phyloP scores from a whole-genome alignment of 73 alveolate species.

The Paramecium sexaurelia region DNA sequence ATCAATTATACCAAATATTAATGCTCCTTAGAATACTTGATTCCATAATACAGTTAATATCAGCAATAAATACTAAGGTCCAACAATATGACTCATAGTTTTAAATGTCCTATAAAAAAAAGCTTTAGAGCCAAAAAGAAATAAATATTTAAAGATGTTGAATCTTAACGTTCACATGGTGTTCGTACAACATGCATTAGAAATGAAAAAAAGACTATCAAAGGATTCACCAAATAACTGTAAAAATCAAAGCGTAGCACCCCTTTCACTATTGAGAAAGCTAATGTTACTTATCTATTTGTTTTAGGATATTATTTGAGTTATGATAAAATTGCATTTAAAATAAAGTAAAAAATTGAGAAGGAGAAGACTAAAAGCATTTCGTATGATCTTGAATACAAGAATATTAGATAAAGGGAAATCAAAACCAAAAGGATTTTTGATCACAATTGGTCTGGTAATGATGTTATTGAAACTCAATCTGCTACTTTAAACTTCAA shows the following conservation, averaged over 20 bases:
- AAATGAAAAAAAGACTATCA: neutral
- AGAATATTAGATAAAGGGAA: neutral
- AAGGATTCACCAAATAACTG: neutral
- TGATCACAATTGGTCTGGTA: conserved; percentile 17
- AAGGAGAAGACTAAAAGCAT: neutral
- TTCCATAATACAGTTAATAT: neutral
- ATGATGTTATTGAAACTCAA: neutral
- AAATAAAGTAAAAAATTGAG: neutral
- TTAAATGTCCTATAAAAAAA: neutral
- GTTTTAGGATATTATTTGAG: conserved; percentile 1
- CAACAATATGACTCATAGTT: neutral
- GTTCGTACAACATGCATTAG: neutral
- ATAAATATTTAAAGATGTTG: neutral
- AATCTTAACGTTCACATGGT: neutral
- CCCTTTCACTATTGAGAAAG: neutral
- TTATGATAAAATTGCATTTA: neutral
- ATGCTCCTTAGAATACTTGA: neutral
- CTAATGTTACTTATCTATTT: neutral
- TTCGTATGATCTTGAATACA: neutral
- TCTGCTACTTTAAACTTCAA: neutral
- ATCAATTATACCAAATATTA: neutral
- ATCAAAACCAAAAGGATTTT: neutral
- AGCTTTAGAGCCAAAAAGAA: neutral
- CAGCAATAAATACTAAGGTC: neutral
- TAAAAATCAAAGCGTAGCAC: neutral